Percentiles rank a stretch among this genome's conserved stretches.
Conservation (phyloP, 2,329 filamentous ascomycete genomes). For the Fusarium camptoceras region DNA sequence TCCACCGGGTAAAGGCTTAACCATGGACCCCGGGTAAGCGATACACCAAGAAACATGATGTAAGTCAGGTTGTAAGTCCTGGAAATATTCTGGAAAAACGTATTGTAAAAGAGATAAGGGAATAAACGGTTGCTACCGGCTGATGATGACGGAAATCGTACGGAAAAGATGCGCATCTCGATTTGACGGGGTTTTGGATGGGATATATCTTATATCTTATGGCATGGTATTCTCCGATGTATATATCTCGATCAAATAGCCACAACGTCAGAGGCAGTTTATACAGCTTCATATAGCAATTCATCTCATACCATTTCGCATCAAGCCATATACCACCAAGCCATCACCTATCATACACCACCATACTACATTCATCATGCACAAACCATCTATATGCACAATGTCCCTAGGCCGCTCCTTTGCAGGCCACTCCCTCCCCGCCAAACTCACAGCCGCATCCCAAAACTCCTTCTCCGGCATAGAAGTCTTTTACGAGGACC, state of each 20-base stretch:
- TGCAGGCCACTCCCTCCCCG: constrained; percentile 73
- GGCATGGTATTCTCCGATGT: constrained; percentile 9
- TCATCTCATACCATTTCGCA: neutral
- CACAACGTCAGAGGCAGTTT: constrained; percentile 23
- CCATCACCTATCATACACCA: neutral
- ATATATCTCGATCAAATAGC: constrained; percentile 23
- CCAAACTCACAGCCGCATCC: constrained; percentile 76
- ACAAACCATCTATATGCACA: constrained; percentile 76
- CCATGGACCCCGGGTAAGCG: constrained; percentile 25
- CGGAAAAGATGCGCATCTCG: neutral
- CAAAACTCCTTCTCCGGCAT: constrained; percentile 75
- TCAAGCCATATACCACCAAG: neutral
- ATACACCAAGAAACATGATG: constrained; percentile 16
- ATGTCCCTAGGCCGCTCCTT: constrained; percentile 79
- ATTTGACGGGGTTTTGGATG: constrained; percentile 2
- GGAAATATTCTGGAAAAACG: constrained; percentile 3
- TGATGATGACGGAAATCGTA: constrained; percentile 4
- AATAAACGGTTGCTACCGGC: constrained; percentile 18
- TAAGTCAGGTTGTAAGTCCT: neutral
- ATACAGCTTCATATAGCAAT: neutral
- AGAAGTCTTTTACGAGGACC: constrained; percentile 83
- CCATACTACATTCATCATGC: constrained; percentile 57
- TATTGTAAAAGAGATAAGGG: neutral
- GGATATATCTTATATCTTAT: no score
- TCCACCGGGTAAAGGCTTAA: constrained; percentile 35